Evolutionary conservation across 352 stramenopile species (phyloP), one percentile per base, ranked within the genome.

Genomic region (Pseudoperonospora humuli): DNA sequence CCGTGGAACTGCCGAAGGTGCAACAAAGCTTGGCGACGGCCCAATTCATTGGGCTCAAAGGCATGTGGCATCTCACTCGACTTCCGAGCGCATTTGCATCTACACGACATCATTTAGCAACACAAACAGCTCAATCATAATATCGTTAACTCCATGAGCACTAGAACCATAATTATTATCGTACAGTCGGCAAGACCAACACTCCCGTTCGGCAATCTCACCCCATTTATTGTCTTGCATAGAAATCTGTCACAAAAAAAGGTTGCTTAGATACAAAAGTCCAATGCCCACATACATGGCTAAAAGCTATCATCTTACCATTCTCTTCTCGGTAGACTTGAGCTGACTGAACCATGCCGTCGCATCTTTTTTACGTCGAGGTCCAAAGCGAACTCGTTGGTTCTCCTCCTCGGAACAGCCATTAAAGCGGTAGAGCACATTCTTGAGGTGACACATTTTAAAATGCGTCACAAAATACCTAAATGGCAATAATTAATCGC

Each of bases 171-270:
- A n/a, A n/a, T n/a, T 6, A 18, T 5, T 11, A 2, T 56, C 63
- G 19, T 57, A 84, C 70, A 79, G 37, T 27, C 67, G 73, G 26
- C 76, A 88, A 3, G 70, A 80, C 76, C 76, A 88, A 60, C 69
- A 84, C 46, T 85, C 76, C 14, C 56, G 55, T 45, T 88, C 76
- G 2, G 59, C 75, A 48, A 88, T 88, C 50, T 88, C 76, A 14
- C 76, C 82, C 76, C 76, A 86, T 55, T 82, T 81, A 50, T 88
- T 88, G 57, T 88, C 76, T 56, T 88, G 76, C 76, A 88, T 86
- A 2, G 76, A 86, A 43, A 88, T 84, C 75, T 86, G n/a, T n/a
- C n/a, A 42, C 10, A 40, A 19, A 4, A 14, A 19, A 13, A 29
- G 19, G 14, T n/a, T n/a, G n/a, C n/a, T n/a, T n/a, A n/a, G n/a